phyloP scores from a whole-genome alignment of 139 green algal species.

The Chlamydomonas applanata region DNA sequence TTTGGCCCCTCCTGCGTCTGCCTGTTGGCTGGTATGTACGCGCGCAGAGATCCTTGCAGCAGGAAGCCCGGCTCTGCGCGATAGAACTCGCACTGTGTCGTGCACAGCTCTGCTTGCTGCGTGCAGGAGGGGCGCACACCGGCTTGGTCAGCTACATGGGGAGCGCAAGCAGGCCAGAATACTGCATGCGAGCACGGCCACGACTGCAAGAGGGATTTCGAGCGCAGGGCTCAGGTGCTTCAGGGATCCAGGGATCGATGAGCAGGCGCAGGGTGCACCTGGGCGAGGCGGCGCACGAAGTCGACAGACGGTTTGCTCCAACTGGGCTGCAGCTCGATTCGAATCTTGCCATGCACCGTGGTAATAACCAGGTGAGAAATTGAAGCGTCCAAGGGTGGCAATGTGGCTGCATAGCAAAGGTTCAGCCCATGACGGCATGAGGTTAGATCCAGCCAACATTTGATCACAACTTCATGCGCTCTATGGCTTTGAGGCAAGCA shows the following conservation, averaged over 20 bases:
- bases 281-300: conserved; percentile 5
- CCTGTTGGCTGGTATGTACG: conserved; percentile 29
- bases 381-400: conserved; percentile 12
- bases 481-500: too few relatives aligned
- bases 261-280: too few relatives aligned
- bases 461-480: too few relatives aligned
- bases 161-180: not conserved
- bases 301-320: conserved; percentile 9
- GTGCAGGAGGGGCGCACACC: not conserved
- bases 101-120: conserved; percentile 18
- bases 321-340: conserved; percentile 18
- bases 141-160: too few relatives aligned
- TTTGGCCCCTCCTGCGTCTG: conserved; percentile 20
- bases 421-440: too few relatives aligned
- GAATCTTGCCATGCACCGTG: conserved; percentile 16
- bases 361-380: conserved; percentile 5
- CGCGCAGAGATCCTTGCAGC: conserved; percentile 24
- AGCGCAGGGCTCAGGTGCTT: too few relatives aligned
- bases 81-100: conserved; percentile 28
- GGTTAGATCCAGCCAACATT: too few relatives aligned
- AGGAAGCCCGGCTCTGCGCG: conserved; percentile 23
- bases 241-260: too few relatives aligned
- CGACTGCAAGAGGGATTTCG: too few relatives aligned
- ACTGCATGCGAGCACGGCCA: too few relatives aligned
- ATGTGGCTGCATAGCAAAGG: not conserved